Evolutionary conservation across 306 rosid genomes (phyloP), one percentile per base, ranked within the genome.

Genomic region (Vigna hirtella): DNA sequence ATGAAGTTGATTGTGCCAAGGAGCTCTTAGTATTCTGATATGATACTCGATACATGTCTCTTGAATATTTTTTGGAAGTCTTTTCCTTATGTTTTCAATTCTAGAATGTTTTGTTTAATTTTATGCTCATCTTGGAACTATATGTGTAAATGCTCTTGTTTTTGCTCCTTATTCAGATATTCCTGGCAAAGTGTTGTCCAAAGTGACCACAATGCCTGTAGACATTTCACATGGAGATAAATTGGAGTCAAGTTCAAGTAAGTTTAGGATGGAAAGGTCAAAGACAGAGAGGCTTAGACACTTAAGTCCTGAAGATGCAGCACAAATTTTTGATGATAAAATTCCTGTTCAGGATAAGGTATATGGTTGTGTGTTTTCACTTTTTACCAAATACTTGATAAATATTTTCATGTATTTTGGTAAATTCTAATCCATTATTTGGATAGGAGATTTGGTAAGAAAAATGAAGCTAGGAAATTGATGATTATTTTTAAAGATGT

Each of bases 311-410:
- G 88, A 86, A 77, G 98, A 95, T 70, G 94, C 97, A 7, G 97
- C 93, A 38, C 93, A 80, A 77, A 91, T 96, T 79, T 90, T 90
- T 50, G 77, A 96, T 63, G 77, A 84, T 70, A 88, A 85, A 72
- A 73, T 88, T 81, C 74, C 99, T 8, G 79, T 80, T 9, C 87
- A 90, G 53, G 89, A 87, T 66, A 93, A 89, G 99, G 98, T 96
- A 82, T 77, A 48, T 50, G 26, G 18, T 52, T 36, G 30, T 66
- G 55, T 36, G n/a, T 66, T 77, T 65, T 24, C 15, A 10, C 36
- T n/a, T 42, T 36, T 52, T 59, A 42, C 51, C 61, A 5, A 10
- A 45, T 50, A 40, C 45, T 68, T 62, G n/a, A 12, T 74, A 20
- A 74, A 55, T 58, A 22, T 74, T 74, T 67, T 50, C 34, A 32